phyloP scores from a whole-genome alignment of 2,329 filamentous ascomycete genomes.

The Botryotinia globosa region DNA sequence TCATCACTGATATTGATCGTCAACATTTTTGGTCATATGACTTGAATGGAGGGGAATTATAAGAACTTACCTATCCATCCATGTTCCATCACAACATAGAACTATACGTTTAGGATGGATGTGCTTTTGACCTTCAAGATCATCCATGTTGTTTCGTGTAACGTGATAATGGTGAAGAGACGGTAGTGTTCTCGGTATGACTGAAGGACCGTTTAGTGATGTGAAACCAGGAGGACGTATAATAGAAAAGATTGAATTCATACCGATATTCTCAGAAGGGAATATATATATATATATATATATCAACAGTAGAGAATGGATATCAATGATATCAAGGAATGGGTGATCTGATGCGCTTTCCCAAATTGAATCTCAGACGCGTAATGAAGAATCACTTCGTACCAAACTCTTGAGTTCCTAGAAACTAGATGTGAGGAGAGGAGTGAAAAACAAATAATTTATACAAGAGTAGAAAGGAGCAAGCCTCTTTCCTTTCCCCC shows the following conservation, averaged over 20 bases:
- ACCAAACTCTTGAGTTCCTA: conserved; percentile 6
- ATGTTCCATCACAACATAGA: conserved; percentile 38
- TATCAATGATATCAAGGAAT: neutral
- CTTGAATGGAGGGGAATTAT: conserved; percentile 3
- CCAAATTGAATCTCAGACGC: neutral
- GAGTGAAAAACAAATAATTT: conserved; percentile 6
- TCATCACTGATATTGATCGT: conserved; percentile 29
- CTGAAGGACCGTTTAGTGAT: conserved; percentile 9
- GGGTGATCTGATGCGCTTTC: neutral
- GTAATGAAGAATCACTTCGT: neutral
- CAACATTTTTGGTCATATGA: neutral
- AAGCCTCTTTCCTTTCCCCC: conserved; percentile 2
- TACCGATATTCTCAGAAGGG: conserved; percentile 5
- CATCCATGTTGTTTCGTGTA: conserved; percentile 12
- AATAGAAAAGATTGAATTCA: neutral
- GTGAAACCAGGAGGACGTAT: neutral
- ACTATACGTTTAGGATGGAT: conserved; percentile 32
- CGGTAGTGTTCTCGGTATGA: neutral
- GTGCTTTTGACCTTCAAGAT: neutral
- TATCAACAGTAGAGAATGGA: neutral
- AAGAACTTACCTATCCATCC: conserved; percentile 33
- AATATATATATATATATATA: neutral
- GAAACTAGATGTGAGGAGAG: conserved; percentile 7
- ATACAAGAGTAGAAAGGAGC: conserved; percentile 15
- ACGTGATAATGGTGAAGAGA: neutral